These are phyloP conservation scores for Stylosanthes scabra DNA, from an alignment of 331 rosid species.

Conservation along the genomic window DNA sequence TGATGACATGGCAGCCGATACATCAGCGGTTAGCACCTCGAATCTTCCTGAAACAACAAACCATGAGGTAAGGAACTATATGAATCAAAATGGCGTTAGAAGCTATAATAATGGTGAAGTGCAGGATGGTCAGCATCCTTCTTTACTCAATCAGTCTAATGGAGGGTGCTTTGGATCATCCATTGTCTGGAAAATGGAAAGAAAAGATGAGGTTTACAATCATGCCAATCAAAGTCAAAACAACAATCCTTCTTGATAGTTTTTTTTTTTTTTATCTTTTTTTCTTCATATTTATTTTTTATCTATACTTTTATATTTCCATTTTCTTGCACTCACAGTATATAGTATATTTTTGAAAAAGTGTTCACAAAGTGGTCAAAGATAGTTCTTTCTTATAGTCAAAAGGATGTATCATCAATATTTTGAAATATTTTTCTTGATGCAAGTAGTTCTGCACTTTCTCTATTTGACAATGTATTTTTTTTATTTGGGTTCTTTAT, in stretches of 20 bases:
- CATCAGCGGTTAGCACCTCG: constrained; percentile 51
- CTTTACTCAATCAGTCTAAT: constrained; percentile 44
- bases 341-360: constrained; percentile 45
- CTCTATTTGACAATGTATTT: too few relatives aligned
- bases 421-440: background rate
- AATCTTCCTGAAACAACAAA: constrained; percentile 50
- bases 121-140: constrained; percentile 47
- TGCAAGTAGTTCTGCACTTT: constrained; percentile 26
- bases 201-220: constrained; percentile 44
- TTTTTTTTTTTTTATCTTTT: background rate
- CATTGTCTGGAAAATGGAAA: constrained; percentile 53
- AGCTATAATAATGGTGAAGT: constrained; percentile 46
- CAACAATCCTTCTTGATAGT: constrained; percentile 42
- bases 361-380: constrained; percentile 19
- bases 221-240: constrained; percentile 55
- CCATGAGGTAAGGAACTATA: constrained; percentile 36
- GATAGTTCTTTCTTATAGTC: constrained; percentile 24
- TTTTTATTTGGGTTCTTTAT: too few relatives aligned
- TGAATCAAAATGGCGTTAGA: constrained; percentile 47
- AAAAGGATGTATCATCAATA: constrained; percentile 28
- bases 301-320: constrained; percentile 15
- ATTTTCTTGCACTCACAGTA: constrained; percentile 24
- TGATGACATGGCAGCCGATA: constrained; percentile 59
- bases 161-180: constrained; percentile 49
- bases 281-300: background rate